Percentiles rank a stretch among this genome's conserved stretches.
Evolutionary conservation across 768 basidiomycete species (phyloP).

Genomic region (Boletus subcaerulescens): DNA sequence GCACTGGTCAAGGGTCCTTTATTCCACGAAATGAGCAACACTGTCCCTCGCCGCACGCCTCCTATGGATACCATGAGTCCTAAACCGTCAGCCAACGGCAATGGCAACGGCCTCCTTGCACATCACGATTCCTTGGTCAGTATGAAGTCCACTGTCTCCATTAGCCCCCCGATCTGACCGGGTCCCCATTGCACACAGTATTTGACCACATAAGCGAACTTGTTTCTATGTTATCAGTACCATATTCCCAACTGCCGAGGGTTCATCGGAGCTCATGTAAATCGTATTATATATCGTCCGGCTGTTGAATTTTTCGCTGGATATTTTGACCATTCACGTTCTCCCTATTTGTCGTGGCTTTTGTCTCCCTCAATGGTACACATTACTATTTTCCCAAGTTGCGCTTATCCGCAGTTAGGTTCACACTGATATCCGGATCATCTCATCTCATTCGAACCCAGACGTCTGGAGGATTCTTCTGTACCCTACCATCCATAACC

Average conservation of each 20-base stretch:
- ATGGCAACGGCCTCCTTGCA: slow-evolving; percentile 16
- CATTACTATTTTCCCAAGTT: slow-evolving; percentile 19
- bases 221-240: slow-evolving; percentile 24
- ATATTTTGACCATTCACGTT: slow-evolving; percentile 8
- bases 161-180: slow-evolving; percentile 11
- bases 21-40: slow-evolving; percentile 41
- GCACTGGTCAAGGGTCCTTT: slow-evolving; percentile 36
- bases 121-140: slow-evolving; percentile 23
- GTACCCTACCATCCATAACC: slow-evolving; percentile 9
- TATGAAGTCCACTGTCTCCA: not conserved
- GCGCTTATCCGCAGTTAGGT: slow-evolving; percentile 4
- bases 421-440: slow-evolving; percentile 7
- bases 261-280: slow-evolving; percentile 19
- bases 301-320: slow-evolving; percentile 9
- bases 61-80: slow-evolving; percentile 13
- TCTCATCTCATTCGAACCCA: slow-evolving; percentile 13
- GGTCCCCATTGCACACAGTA: slow-evolving; percentile 14
- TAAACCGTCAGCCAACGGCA: slow-evolving; percentile 15
- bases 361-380: not conserved
- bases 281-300: slow-evolving; percentile 23
- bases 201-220: slow-evolving; percentile 19
- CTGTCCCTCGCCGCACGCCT: slow-evolving; percentile 26
- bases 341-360: slow-evolving; percentile 1
- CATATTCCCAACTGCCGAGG: slow-evolving; percentile 19
- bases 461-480: slow-evolving; percentile 7